Evolutionary conservation across 2,329 filamentous ascomycete species (phyloP).

Genomic region (Ceratocystis ficicola): DNA sequence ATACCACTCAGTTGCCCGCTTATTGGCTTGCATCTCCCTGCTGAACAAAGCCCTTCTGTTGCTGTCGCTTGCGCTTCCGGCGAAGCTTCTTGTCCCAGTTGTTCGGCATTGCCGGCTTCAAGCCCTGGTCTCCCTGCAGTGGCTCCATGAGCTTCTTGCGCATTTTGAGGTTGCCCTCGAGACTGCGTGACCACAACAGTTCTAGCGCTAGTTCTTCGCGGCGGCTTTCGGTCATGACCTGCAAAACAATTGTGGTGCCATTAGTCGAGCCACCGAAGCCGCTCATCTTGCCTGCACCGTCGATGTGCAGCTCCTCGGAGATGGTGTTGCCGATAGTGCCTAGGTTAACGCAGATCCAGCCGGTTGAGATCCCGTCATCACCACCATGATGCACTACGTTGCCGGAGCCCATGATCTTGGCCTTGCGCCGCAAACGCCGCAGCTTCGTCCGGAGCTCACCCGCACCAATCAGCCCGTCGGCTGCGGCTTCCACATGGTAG

Average conservation of each 20-base stretch:
- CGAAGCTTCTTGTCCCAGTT: constrained; percentile 21
- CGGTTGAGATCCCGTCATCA: constrained; percentile 81
- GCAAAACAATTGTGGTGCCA: constrained; percentile 44
- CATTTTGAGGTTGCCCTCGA: constrained; percentile 28
- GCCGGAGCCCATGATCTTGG: constrained; percentile 64
- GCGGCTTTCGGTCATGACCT: constrained; percentile 45
- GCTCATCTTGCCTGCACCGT: constrained; percentile 48
- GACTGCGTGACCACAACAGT: constrained; percentile 37
- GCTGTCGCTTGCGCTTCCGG: constrained; percentile 18
- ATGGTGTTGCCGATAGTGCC: constrained; percentile 52
- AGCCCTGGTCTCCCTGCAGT: neutral
- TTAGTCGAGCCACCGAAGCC: constrained; percentile 53
- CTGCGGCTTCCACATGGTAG: constrained; percentile 60
- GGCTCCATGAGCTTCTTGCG: constrained; percentile 24
- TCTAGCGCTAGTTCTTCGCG: constrained; percentile 44
- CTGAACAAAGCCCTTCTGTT: constrained; percentile 13
- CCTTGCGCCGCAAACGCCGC: constrained; percentile 64
- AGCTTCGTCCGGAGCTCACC: constrained; percentile 86
- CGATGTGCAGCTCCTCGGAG: constrained; percentile 35
- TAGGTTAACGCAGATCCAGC: constrained; percentile 92
- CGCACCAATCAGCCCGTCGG: constrained; percentile 77
- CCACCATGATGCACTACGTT: constrained; percentile 50
- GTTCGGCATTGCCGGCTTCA: constrained; percentile 13
- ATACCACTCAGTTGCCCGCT: neutral
- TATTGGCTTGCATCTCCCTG: neutral